These are phyloP conservation scores for Hyaloperonospora arabidopsidis DNA, from an alignment of 352 stramenopile genomes.

Conservation along the genomic window DNA sequence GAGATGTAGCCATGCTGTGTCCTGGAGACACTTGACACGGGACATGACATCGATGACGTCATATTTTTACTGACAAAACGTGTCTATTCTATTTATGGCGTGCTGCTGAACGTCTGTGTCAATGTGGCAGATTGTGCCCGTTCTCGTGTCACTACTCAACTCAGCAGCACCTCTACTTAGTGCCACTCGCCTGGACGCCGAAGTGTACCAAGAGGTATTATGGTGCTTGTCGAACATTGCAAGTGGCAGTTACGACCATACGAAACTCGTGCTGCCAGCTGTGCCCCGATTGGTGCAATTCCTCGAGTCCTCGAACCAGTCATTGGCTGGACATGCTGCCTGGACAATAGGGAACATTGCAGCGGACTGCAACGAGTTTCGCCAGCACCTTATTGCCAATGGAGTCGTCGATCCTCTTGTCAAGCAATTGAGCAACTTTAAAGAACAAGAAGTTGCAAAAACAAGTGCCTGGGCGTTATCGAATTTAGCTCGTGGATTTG, in stretches of 20 bases:
- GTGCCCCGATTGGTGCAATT: constrained; percentile 70
- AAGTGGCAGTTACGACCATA: constrained; percentile 78
- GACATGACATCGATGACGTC: too few relatives aligned
- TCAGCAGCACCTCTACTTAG: constrained; percentile 55
- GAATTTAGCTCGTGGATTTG: constrained; percentile 39
- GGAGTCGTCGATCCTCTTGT: constrained; percentile 12
- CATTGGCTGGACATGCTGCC: constrained; percentile 64
- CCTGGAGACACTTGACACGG: background rate
- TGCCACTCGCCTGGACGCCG: constrained; percentile 48
- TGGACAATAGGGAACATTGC: constrained; percentile 84
- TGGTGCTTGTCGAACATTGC: constrained; percentile 83
- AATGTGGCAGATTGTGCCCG: constrained; percentile 47
- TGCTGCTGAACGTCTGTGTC: constrained; percentile 6
- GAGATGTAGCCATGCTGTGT: background rate
- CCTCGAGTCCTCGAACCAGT: constrained; percentile 43
- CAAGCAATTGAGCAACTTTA: constrained; percentile 4
- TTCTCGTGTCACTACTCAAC: constrained; percentile 61
- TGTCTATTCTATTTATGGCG: too few relatives aligned
- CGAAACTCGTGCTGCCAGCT: constrained; percentile 68
- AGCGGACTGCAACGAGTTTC: constrained; percentile 77
- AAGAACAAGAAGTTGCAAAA: constrained; percentile 32
- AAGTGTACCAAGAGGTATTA: constrained; percentile 71
- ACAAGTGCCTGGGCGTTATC: constrained; percentile 18
- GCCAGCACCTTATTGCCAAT: constrained; percentile 77
- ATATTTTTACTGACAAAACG: too few relatives aligned